Evolutionary conservation across 257 asterid species (phyloP).

Genomic region (Eustoma russellianum): DNA sequence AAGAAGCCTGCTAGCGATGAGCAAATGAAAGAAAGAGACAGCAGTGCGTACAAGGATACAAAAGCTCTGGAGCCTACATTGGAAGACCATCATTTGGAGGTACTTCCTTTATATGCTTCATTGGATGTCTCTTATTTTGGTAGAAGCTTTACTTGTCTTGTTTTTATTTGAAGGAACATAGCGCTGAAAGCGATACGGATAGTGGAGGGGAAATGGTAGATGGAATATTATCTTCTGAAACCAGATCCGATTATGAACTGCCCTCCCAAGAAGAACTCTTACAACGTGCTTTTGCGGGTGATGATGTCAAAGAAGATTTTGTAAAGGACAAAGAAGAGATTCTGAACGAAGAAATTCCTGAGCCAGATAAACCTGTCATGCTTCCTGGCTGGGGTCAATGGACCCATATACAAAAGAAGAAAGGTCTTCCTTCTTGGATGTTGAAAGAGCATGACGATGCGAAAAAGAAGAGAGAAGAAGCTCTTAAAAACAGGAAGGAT

Average conservation of each 20-base stretch:
- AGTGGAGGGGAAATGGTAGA: conserved; percentile 89
- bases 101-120: conserved; percentile 14
- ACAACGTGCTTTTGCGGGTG: conserved; percentile 91
- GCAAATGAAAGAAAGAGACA: conserved; percentile 20
- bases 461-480: conserved; percentile 64
- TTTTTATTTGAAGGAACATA: conserved; percentile 27
- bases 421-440: conserved; percentile 87
- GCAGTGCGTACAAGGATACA: conserved; percentile 12
- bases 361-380: conserved; percentile 69
- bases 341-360: conserved; percentile 76
- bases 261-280: conserved; percentile 93
- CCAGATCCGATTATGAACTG: conserved; percentile 50
- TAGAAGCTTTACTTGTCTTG: conserved; percentile 1
- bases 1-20: conserved; percentile 26
- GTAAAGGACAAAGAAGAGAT: conserved; percentile 68
- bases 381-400: conserved; percentile 99
- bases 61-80: conserved; percentile 16
- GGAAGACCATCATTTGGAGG: conserved; percentile 39
- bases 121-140: conserved; percentile 3
- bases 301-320: conserved; percentile 86
- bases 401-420: conserved; percentile 75
- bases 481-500: conserved; percentile 82
- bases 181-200: conserved; percentile 45
- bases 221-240: conserved; percentile 71
- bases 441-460: conserved; percentile 63